Base-by-base conservation (phyloP, 345 rosid genomes). In the Hibiscus syriacus region DNA sequence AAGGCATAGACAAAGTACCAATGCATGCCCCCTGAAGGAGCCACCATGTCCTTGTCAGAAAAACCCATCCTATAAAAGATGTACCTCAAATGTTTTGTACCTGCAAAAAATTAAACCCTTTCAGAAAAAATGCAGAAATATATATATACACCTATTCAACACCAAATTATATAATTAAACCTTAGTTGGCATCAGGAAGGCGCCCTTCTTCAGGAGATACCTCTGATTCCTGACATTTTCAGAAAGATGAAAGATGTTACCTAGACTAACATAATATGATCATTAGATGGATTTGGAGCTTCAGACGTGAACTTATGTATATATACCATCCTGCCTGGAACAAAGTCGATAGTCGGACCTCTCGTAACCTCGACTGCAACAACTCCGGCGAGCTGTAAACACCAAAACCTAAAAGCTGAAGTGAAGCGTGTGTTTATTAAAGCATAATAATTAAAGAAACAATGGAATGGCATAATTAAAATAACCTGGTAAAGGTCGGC, bases 31-130 rank as follows among this genome's bases (percentile, higher is more conserved):
- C 96, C 98, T 53, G 97, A 92, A 56, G 88, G 82, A n/a, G 57
- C 94, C 23, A 92, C 96, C 5, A 92, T 92, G 76, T 92, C 97
- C 79, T 77, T 88, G 70, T 92, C 96, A 1, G 89, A 84, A 53
- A 90, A 69, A 70, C 97, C 98, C 97, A 92, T 92, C 38, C 97
- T 88, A 59, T 81, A 73, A 76, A 92, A 93, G 66, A 90, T 74
- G 55, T 84, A 82, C 80, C 82, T 83, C 22, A 88, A 56, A 56
- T 56, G 61, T 56, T 14, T 14, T 5, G 61, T 11, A 56, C 39
- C 61, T 29, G 61, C 20, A 29, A 56, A 20, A 56, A 56, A 56
- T 6, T 29, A 16, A 56, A 56, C 22, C 22, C 10, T 26, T 13
- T 56, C 38, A 27, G n/a, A 29, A 16, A 16, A 56, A 8, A n/a